Evolutionary conservation across 345 rosid species (phyloP).

Genomic region (Salix suchowensis): DNA sequence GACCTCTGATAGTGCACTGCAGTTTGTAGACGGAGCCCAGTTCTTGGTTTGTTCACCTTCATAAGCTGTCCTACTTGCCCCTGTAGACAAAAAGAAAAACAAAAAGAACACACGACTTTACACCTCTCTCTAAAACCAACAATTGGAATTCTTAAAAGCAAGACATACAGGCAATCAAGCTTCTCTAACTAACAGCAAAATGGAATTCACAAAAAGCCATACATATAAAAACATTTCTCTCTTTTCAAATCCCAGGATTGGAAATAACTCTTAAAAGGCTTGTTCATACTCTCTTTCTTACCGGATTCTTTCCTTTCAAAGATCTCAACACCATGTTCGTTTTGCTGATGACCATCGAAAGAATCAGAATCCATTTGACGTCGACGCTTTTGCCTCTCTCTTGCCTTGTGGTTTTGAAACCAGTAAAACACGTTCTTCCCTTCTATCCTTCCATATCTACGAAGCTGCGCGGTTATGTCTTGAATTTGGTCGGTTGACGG

Average conservation of each 20-base stretch:
- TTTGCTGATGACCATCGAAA: constrained; percentile 19
- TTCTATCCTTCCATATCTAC: constrained; percentile 86
- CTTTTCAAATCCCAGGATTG: background rate
- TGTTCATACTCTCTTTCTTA: background rate
- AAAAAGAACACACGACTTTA: constrained; percentile 44
- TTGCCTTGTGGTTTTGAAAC: constrained; percentile 97
- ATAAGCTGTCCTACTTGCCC: constrained; percentile 44
- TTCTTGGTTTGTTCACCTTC: constrained; percentile 68
- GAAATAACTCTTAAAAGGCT: background rate
- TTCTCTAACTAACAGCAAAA: constrained; percentile 17
- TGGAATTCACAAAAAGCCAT: constrained; percentile 14
- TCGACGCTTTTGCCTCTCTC: constrained; percentile 80
- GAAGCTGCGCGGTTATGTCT: constrained; percentile 76
- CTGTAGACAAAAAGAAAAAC: constrained; percentile 42
- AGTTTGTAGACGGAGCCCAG: constrained; percentile 65
- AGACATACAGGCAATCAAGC: background rate
- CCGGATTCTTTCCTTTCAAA: constrained; percentile 59
- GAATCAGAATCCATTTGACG: constrained; percentile 66
- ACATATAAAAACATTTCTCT: constrained; percentile 14
- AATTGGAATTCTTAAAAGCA: constrained; percentile 15
- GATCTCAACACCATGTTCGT: constrained; percentile 26
- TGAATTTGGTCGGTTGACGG: constrained; percentile 93
- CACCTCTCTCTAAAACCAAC: constrained; percentile 20
- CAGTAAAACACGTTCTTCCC: constrained; percentile 96
- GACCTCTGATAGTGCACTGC: constrained; percentile 76